A percentile compares a stretch with the other conserved stretches of the same genome.
phyloP scores from a whole-genome alignment of 1,284 basidiomycete species.

The Ganoderma sinense region DNA sequence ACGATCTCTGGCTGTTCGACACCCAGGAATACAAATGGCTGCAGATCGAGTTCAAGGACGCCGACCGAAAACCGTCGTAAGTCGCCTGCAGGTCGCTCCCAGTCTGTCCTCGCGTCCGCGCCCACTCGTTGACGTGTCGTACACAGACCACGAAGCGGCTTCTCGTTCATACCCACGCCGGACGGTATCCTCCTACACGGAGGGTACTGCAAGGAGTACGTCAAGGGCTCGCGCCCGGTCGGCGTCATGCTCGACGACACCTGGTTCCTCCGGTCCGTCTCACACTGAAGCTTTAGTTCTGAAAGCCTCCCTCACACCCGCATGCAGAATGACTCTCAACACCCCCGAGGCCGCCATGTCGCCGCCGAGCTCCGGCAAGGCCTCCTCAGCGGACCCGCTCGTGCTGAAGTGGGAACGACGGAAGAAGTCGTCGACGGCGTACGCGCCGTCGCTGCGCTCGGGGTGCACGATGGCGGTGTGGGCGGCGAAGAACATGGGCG shows the following conservation, averaged over 20 bases:
- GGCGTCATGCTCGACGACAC: constrained; percentile 92
- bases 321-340: constrained; percentile 46
- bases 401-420: constrained; percentile 86
- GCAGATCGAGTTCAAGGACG: constrained; percentile 78
- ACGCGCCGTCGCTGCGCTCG: constrained; percentile 74
- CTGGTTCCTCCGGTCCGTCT: constrained; percentile 82
- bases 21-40: constrained; percentile 90
- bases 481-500: constrained; percentile 71
- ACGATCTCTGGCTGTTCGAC: constrained; percentile 91
- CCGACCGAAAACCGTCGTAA: constrained; percentile 76
- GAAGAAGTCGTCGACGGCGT: constrained; percentile 77
- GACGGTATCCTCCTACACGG: constrained; percentile 90
- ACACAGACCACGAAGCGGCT: constrained; percentile 80
- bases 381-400: constrained; percentile 51
- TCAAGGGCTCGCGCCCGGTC: constrained; percentile 86
- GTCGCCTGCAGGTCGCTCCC: constrained; percentile 33
- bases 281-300: not conserved
- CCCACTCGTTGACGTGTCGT: not conserved
- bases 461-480: constrained; percentile 90
- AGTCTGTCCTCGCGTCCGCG: not conserved
- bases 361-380: constrained; percentile 38
- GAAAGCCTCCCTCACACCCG: not conserved
- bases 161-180: constrained; percentile 83
- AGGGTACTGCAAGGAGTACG: constrained; percentile 93
- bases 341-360: constrained; percentile 25